Conservation (phyloP, 1,139 yeast species). For the Yamadazyma atmosphaerica region DNA sequence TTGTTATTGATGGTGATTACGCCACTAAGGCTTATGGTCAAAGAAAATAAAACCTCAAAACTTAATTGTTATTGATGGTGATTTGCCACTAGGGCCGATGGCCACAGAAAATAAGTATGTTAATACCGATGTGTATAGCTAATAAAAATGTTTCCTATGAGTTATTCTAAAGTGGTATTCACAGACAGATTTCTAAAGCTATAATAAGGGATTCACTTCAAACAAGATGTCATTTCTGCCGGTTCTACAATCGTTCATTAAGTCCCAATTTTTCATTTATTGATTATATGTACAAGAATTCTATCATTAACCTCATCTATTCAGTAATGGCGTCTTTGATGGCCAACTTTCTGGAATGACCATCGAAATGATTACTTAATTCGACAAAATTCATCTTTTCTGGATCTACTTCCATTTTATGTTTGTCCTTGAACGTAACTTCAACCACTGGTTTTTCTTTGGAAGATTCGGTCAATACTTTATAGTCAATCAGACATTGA, state of each 20-base stretch:
- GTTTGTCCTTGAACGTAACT: slow-evolving; percentile 83
- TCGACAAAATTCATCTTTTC: slow-evolving; percentile 51
- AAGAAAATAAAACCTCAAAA: slow-evolving; percentile 33
- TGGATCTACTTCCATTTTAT: slow-evolving; percentile 69
- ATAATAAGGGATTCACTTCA: too few species aligned
- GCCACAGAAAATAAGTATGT: slow-evolving; percentile 40
- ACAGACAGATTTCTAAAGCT: too few species aligned
- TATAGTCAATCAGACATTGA: slow-evolving; percentile 51
- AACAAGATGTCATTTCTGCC: too few species aligned
- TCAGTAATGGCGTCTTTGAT: slow-evolving; percentile 59
- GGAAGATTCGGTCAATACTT: slow-evolving; percentile 49
- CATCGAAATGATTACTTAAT: slow-evolving; percentile 56
- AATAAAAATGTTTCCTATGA: neutral
- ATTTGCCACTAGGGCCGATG: slow-evolving; percentile 74
- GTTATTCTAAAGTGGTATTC: too few species aligned
- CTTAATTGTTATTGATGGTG: slow-evolving; percentile 69
- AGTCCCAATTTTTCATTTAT: neutral
- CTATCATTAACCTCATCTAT: slow-evolving; percentile 7
- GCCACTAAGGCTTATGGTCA: slow-evolving; percentile 73
- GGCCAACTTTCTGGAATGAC: slow-evolving; percentile 69
- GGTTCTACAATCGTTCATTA: too few species aligned
- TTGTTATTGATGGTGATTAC: slow-evolving; percentile 70
- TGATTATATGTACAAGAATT: slow-evolving; percentile 1
- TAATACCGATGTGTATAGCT: neutral
- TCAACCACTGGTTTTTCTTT: slow-evolving; percentile 58